A percentile compares a stretch with the other conserved stretches of the same genome.
phyloP scores from a whole-genome alignment of 352 stramenopile species.

The Thalassiosira mediterranea region DNA sequence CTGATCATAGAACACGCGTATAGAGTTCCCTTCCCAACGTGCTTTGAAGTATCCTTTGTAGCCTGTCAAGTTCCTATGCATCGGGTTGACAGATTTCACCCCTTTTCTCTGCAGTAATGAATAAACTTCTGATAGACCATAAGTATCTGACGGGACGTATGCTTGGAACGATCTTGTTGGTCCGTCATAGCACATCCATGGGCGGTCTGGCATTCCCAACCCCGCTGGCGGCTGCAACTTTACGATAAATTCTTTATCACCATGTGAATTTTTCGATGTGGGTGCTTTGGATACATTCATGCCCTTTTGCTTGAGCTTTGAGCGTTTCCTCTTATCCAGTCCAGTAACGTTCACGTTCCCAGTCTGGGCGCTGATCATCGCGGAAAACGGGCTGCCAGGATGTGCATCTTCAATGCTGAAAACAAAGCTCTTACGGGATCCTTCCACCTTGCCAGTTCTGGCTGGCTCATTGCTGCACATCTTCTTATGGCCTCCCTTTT shows the following conservation, averaged over 20 bases:
- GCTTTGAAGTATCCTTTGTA: slow-evolving; percentile 32
- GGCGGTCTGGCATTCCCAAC: not conserved
- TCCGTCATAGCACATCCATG: slow-evolving; percentile 25
- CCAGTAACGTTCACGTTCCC: not conserved
- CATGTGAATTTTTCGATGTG: slow-evolving; percentile 14
- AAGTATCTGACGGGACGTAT: slow-evolving; percentile 9
- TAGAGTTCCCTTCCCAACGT: slow-evolving; percentile 8
- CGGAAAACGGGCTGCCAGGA: not conserved
- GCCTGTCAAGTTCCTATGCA: not conserved
- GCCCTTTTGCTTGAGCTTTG: not conserved
- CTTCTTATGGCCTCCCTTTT: slow-evolving; percentile 13
- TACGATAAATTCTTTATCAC: slow-evolving; percentile 26
- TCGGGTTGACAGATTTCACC: not conserved
- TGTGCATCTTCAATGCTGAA: not conserved
- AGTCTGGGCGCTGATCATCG: not conserved
- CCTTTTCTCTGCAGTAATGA: slow-evolving; percentile 14
- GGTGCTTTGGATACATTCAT: slow-evolving; percentile 10
- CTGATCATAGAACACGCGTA: slow-evolving; percentile 27
- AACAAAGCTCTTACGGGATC: slow-evolving; percentile 1
- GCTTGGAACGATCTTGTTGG: slow-evolving; percentile 16
- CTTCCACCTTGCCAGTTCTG: not conserved
- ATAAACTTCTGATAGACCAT: slow-evolving; percentile 15
- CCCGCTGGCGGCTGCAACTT: slow-evolving; percentile 17
- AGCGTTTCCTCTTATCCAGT: not conserved
- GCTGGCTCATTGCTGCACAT: slow-evolving; percentile 6